A percentile compares a stretch with the other conserved stretches of the same genome.
phyloP scores from a whole-genome alignment of 2,329 filamentous ascomycete genomes.

The Albifimbria verrucaria region DNA sequence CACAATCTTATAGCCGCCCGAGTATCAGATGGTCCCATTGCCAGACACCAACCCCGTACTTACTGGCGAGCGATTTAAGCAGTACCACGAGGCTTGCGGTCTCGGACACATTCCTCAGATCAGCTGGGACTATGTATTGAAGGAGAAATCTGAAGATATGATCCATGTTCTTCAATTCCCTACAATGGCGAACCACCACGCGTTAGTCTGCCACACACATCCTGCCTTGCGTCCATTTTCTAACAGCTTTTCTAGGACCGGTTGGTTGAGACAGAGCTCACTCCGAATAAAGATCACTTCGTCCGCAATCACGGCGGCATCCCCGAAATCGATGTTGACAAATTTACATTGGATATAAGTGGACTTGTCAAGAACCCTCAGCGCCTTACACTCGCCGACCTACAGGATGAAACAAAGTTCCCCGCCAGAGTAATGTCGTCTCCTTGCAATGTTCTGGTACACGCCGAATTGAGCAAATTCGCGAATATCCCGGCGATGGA shows the following conservation, averaged over 20 bases:
- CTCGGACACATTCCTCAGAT: slow-evolving; percentile 50
- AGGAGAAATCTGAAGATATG: slow-evolving; percentile 57
- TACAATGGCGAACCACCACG: slow-evolving; percentile 60
- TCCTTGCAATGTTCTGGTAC: slow-evolving; percentile 69
- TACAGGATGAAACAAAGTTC: slow-evolving; percentile 58
- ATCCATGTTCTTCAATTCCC: slow-evolving; percentile 58
- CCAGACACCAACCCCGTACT: slow-evolving; percentile 57
- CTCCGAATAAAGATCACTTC: slow-evolving; percentile 57
- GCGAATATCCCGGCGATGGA: slow-evolving; percentile 62
- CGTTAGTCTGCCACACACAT: not conserved
- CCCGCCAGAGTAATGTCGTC: slow-evolving; percentile 56
- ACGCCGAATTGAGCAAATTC: slow-evolving; percentile 66
- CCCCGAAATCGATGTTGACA: slow-evolving; percentile 57
- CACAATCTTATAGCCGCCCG: slow-evolving; percentile 32
- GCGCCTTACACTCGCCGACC: slow-evolving; percentile 53
- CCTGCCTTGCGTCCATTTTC: not conserved
- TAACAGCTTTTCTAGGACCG: slow-evolving; percentile 43
- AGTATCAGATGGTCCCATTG: slow-evolving; percentile 54
- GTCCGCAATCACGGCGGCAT: slow-evolving; percentile 72
- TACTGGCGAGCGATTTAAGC: slow-evolving; percentile 53
- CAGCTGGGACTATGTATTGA: slow-evolving; percentile 51
- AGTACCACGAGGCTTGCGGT: slow-evolving; percentile 50
- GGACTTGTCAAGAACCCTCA: slow-evolving; percentile 59
- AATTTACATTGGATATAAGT: slow-evolving; percentile 52
- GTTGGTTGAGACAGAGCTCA: slow-evolving; percentile 52